These are phyloP conservation scores for Pittosporum tobira DNA, from an alignment of 129 eudicot species.

Conservation along the genomic window DNA sequence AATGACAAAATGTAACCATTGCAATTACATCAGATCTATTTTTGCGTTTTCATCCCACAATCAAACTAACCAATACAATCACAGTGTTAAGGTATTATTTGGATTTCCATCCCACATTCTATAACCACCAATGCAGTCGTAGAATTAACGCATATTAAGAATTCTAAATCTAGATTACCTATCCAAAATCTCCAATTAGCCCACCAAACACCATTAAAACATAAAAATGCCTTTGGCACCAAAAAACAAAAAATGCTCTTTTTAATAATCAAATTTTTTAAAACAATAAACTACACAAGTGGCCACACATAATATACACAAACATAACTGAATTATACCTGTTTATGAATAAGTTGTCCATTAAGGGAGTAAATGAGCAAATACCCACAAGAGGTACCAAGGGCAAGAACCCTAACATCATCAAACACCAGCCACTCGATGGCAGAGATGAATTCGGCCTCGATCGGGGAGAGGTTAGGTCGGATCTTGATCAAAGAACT, in stretches of 20 bases:
- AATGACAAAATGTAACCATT: too few relatives aligned
- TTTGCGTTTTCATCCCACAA: too few relatives aligned
- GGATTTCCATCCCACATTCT: too few relatives aligned
- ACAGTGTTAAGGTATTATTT: too few relatives aligned
- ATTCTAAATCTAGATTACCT: not conserved
- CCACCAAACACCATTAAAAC: not conserved
- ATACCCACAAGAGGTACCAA: slow-evolving; percentile 87
- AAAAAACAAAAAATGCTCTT: too few relatives aligned
- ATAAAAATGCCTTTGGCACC: not conserved
- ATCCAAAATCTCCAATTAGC: not conserved
- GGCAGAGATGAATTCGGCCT: slow-evolving; percentile 74
- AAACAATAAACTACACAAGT: not conserved
- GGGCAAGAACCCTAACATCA: slow-evolving; percentile 65
- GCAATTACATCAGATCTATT: too few relatives aligned
- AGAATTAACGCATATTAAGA: too few relatives aligned
- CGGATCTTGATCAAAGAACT: slow-evolving; percentile 54
- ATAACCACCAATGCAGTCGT: too few relatives aligned
- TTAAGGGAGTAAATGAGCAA: slow-evolving; percentile 62
- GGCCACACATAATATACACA: not conserved
- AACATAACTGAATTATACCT: slow-evolving; percentile 31
- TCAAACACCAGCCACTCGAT: slow-evolving; percentile 89
- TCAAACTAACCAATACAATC: too few relatives aligned
- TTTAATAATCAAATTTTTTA: too few relatives aligned
- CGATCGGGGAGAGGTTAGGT: slow-evolving; percentile 83
- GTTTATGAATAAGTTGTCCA: slow-evolving; percentile 81